A percentile compares a stretch with the other conserved stretches of the same genome.
Evolutionary conservation across 805 yeast genomes (phyloP).

Genomic region (Metschnikowia vanudenii): DNA sequence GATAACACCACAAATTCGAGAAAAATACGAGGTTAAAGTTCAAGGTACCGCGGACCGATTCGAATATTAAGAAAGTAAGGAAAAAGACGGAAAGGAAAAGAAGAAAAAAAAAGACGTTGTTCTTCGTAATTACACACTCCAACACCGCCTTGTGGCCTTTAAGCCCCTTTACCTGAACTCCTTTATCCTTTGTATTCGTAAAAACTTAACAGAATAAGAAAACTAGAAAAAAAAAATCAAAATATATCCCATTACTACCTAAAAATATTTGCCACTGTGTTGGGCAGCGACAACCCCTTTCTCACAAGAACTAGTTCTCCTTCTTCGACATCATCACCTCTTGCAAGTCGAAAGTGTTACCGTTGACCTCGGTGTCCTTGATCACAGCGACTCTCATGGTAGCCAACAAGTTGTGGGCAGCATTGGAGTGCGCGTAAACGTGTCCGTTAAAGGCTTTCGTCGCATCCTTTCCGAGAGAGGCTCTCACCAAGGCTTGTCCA

Average conservation of each 20-base stretch:
- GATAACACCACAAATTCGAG: no score
- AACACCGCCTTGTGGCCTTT: no score
- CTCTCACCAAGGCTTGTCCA: slow-evolving; percentile 69
- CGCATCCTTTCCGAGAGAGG: slow-evolving; percentile 79
- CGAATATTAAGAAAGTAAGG: no score
- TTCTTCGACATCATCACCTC: slow-evolving; percentile 42
- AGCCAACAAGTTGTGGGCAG: slow-evolving; percentile 80
- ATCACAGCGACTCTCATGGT: slow-evolving; percentile 81
- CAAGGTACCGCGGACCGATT: no score
- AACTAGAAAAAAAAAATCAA: background rate
- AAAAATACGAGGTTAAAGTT: no score
- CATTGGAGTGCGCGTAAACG: slow-evolving; percentile 81
- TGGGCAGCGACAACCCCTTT: slow-evolving; percentile 2
- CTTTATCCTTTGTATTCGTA: no score
- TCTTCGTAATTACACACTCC: no score
- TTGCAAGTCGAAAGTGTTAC: slow-evolving; percentile 53
- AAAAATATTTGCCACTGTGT: slow-evolving; percentile 1
- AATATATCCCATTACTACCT: slow-evolving; percentile 8
- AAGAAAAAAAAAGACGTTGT: no score
- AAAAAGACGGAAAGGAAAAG: no score
- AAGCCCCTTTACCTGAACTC: no score
- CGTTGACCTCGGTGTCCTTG: slow-evolving; percentile 60
- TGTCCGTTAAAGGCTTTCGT: slow-evolving; percentile 84
- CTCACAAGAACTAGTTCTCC: slow-evolving; percentile 19
- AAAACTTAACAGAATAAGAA: background rate